Conservation (phyloP, 441 rosid species). For the Adansonia rubrostipa region DNA sequence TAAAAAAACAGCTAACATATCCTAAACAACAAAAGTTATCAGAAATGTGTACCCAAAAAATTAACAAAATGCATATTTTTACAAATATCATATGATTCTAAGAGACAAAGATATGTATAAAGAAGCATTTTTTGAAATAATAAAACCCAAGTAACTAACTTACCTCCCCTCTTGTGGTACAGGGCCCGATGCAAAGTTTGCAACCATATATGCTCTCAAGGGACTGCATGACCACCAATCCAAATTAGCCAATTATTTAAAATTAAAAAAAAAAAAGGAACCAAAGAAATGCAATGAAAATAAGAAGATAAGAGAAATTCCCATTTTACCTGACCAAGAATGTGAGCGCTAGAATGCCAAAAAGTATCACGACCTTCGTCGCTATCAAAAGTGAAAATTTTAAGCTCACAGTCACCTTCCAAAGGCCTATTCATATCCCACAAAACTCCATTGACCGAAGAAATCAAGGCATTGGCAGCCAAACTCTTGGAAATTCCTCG, state of each 20-base stretch:
- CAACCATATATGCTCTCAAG: constrained; percentile 87
- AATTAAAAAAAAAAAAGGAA: not conserved
- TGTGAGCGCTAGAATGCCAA: constrained; percentile 99
- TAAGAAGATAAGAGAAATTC: not conserved
- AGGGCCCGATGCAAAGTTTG: constrained; percentile 95
- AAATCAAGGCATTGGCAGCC: constrained; percentile 75
- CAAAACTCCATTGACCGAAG: constrained; percentile 69
- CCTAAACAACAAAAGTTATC: constrained; percentile 1
- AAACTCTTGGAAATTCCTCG: constrained; percentile 68
- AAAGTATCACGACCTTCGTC: constrained; percentile 95
- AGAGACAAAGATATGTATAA: not conserved
- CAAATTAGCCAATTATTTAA: constrained; percentile 15
- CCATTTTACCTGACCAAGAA: constrained; percentile 84
- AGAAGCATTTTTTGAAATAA: not conserved
- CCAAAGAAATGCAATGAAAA: not conserved
- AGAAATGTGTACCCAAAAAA: constrained; percentile 1
- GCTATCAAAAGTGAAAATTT: constrained; percentile 70
- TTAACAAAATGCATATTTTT: not conserved
- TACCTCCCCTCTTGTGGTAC: constrained; percentile 99
- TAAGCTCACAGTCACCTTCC: constrained; percentile 78
- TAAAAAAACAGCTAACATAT: constrained; percentile 3
- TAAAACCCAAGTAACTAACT: not conserved
- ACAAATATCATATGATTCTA: not conserved
- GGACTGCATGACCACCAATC: constrained; percentile 51
- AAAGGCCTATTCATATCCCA: constrained; percentile 93